These are phyloP conservation scores for Alectoria sarmentosa DNA, from an alignment of 495 filamentous ascomycete species.

Conservation along the genomic window DNA sequence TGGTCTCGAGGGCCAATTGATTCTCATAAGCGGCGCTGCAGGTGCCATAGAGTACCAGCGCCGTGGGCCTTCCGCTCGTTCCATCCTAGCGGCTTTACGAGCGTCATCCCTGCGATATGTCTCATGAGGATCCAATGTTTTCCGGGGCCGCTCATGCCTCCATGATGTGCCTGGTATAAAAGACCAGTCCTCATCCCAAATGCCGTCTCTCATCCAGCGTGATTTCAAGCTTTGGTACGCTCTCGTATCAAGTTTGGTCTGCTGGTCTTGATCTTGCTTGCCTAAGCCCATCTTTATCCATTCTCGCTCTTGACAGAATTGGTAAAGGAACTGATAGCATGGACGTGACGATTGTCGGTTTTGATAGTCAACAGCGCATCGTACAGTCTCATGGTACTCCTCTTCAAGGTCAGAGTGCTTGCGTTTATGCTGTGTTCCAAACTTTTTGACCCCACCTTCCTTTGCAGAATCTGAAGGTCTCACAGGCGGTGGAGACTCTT, in stretches of 20 bases:
- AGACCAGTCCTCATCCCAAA: background rate
- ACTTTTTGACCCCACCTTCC: background rate
- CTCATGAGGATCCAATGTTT: background rate
- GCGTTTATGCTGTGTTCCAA: background rate
- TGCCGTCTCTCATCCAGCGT: background rate
- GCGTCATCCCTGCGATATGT: background rate
- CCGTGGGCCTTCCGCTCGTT: background rate
- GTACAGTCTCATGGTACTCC: background rate
- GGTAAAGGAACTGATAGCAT: background rate
- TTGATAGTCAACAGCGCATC: background rate
- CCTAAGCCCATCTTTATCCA: background rate
- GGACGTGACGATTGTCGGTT: background rate
- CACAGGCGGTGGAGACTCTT: background rate
- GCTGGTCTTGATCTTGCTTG: background rate
- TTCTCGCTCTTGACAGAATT: background rate
- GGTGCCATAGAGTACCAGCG: background rate
- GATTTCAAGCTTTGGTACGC: background rate
- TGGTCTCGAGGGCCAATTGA: background rate
- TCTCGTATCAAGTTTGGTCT: background rate
- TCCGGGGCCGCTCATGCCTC: background rate
- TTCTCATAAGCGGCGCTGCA: background rate
- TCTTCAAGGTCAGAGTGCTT: background rate
- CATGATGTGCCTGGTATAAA: background rate
- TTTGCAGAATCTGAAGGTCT: background rate
- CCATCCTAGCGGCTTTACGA: background rate